These are phyloP conservation scores for Colletotrichum sp. DNA, from an alignment of 2,329 filamentous ascomycete species.

Conservation along the genomic window DNA sequence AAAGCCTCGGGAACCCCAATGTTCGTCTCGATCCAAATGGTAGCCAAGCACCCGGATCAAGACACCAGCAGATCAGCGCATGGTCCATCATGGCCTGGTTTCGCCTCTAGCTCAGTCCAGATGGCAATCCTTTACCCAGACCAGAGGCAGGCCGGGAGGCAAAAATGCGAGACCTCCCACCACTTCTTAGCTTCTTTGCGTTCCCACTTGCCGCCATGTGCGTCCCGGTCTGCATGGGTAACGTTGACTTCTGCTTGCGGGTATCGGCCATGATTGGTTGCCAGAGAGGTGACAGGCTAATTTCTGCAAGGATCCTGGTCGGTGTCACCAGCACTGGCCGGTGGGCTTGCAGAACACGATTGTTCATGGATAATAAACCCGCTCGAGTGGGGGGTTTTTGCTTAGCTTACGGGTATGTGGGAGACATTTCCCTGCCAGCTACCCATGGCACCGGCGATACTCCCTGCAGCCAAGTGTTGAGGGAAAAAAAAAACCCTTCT, in stretches of 20 bases:
- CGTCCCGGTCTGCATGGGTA: background rate
- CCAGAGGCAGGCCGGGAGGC: background rate
- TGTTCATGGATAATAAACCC: slow-evolving; percentile 6
- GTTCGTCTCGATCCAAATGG: background rate
- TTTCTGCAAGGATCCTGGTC: slow-evolving; percentile 3
- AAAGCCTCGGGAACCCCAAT: background rate
- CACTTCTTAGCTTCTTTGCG: background rate
- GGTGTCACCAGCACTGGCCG: background rate
- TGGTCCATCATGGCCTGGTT: background rate
- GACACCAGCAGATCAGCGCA: slow-evolving; percentile 2
- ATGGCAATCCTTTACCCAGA: slow-evolving; percentile 1
- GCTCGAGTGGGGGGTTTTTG: background rate
- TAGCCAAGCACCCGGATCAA: background rate
- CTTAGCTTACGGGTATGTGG: slow-evolving; percentile 14
- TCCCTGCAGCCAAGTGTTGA: slow-evolving; percentile 17
- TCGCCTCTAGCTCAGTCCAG: background rate
- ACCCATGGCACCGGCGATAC: background rate
- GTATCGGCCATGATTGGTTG: background rate
- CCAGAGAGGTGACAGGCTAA: background rate
- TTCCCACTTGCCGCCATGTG: slow-evolving; percentile 13
- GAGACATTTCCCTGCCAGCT: background rate
- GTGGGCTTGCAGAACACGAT: background rate
- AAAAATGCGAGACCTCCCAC: background rate
- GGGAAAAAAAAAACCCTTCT: slow-evolving; percentile 4
- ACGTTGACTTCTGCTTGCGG: background rate